These are phyloP conservation scores for Leishmania gerbilli DNA, from an alignment of 208 protist species.

Conservation along the genomic window DNA sequence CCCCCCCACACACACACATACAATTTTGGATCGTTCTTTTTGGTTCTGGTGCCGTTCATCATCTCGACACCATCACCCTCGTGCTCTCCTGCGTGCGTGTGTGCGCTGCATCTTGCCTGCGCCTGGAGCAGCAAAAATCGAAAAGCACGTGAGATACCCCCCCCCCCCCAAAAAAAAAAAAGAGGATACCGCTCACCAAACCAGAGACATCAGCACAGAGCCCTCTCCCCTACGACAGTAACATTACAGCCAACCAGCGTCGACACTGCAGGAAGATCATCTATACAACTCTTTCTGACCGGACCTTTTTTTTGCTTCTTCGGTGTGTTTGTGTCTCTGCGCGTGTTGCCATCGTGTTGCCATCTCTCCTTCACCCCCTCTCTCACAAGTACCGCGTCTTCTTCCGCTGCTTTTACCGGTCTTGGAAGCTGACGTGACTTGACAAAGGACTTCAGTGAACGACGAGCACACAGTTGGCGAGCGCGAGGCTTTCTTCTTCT, in stretches of 20 bases:
- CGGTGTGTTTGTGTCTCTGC: background rate
- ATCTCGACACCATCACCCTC: background rate
- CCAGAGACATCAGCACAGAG: background rate
- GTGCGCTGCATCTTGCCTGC: too few relatives aligned
- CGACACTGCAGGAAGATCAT: background rate
- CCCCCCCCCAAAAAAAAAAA: too few relatives aligned
- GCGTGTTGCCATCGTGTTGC: background rate
- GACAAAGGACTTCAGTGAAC: background rate
- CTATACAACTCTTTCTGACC: background rate
- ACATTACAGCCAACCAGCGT: background rate
- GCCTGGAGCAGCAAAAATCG: background rate
- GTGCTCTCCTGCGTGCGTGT: background rate
- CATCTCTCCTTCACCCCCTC: background rate
- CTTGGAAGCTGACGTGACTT: background rate
- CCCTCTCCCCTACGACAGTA: background rate
- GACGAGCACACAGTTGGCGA: background rate
- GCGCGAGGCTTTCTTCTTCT: background rate
- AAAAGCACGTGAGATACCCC: background rate
- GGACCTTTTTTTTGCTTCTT: background rate
- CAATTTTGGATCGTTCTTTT: background rate
- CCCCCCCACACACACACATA: background rate
- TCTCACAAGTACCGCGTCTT: background rate
- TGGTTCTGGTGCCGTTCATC: background rate
- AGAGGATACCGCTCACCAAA: background rate
- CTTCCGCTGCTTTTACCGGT: background rate